Conservation (phyloP, 352 stramenopile species). For the Pythium aquatile region DNA sequence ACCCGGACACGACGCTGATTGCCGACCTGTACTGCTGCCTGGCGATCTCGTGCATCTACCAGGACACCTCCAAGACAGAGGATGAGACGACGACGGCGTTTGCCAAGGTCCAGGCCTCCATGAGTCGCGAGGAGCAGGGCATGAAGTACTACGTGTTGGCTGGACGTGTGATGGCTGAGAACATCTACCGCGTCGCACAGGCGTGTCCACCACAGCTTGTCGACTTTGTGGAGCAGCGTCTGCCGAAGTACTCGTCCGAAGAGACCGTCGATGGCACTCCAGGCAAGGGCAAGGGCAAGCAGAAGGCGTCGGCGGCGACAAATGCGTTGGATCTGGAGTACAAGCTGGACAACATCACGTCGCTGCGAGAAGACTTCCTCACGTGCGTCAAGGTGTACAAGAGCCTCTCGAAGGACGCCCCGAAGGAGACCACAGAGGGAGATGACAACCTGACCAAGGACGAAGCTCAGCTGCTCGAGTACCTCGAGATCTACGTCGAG, state of each 20-base stretch:
- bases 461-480: conserved; percentile 66
- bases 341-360: conserved; percentile 46
- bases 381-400: conserved; percentile 41
- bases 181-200: conserved; percentile 61
- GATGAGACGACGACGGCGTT: conserved; percentile 10
- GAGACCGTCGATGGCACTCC: conserved; percentile 12
- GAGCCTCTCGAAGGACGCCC: conserved; percentile 27
- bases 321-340: conserved; percentile 42
- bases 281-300: conserved; percentile 70
- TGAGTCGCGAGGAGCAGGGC: conserved; percentile 49
- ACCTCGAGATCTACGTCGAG: conserved; percentile 83
- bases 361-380: conserved; percentile 59
- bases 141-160: conserved; percentile 83
- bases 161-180: conserved; percentile 76
- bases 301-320: conserved; percentile 37
- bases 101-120: conserved; percentile 27
- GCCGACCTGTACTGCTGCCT: conserved; percentile 82
- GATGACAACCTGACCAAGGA: conserved; percentile 31
- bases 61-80: conserved; percentile 40
- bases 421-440: conserved; percentile 5
- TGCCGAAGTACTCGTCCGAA: conserved; percentile 50
- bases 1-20: conserved; percentile 74
- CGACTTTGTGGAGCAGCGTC: conserved; percentile 47
- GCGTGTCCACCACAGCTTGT: conserved; percentile 41
- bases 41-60: conserved; percentile 84